Evolutionary conservation across 139 green algal species (phyloP), one percentile per base, ranked within the genome.

Genomic region (Closterium sp.): DNA sequence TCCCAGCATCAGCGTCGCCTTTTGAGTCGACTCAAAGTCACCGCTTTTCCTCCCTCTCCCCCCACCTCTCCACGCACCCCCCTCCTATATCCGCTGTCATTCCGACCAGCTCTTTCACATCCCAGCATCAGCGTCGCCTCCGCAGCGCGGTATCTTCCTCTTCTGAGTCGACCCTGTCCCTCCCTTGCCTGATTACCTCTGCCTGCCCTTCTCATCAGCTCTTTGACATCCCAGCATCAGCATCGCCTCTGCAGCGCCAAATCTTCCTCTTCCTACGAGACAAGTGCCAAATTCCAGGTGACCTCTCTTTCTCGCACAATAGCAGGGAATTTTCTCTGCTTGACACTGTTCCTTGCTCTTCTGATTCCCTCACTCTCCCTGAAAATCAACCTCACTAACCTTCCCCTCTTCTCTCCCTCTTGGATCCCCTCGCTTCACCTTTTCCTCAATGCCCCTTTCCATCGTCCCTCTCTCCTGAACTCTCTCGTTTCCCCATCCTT

Each of bases 261-360:
- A 90, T 90, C 70, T 45, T 29, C n/a, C 27, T 85, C 9, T 45
- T 90, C 70, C 70, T 90, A n/a, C 62, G 22, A 90, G 70, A 90
- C 27, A 90, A 90, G 22, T 70, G 29, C 9, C 2, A 3, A 90
- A 29, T 90, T 90, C 87, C 87, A 90, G 87, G 87, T 90, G 31
- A 1, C 31, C 31, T 88, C 11, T 38, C 11, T 17, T 88, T 7
- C 4, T 38, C 87, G 7, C 87, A 45, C 27, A 45, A 29, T 10
- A 3, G 85, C 30, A 13, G 30, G 7, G 5, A 31, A 42, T n/a
- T n/a, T n/a, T n/a, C 32, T 38, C 32, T 38, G 2, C 32, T 38
- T n/a, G 2, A 4, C 32, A 38, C 32, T 2, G 32, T 38, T 38
- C 32, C 32, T 38, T 38, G 2, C 32, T 38, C 32, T 4, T 38